These are phyloP conservation scores for Termitomyces sp. DNA, from an alignment of 768 basidiomycete genomes.

Conservation along the genomic window DNA sequence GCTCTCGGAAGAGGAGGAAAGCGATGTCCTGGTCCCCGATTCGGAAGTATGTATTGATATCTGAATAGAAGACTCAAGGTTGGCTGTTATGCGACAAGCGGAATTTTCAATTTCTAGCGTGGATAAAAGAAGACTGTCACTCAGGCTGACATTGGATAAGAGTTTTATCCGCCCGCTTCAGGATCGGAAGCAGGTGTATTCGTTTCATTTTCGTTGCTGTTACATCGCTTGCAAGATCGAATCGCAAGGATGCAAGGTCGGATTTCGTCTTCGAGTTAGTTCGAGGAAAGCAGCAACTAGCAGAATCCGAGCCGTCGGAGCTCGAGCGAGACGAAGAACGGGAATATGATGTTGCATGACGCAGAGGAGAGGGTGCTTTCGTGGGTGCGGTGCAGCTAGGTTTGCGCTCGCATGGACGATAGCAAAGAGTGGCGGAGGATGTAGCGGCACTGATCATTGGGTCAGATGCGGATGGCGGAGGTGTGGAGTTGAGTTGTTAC, in stretches of 20 bases:
- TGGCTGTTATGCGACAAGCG: constrained; percentile 1
- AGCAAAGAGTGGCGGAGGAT: background rate
- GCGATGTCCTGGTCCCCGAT: constrained; percentile 5
- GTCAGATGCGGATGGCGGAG: background rate
- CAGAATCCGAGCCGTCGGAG: background rate
- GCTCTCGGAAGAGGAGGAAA: constrained; percentile 7
- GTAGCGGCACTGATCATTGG: background rate
- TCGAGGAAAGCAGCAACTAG: background rate
- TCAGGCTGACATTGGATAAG: constrained; percentile 4
- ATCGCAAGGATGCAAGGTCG: background rate
- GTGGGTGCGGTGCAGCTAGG: constrained; percentile 9
- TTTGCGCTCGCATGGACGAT: constrained; percentile 1
- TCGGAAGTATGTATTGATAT: constrained; percentile 7
- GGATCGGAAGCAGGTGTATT: constrained; percentile 4
- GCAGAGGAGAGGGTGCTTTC: constrained; percentile 10
- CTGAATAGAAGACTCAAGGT: constrained; percentile 1
- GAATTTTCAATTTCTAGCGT: background rate
- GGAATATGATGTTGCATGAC: constrained; percentile 11
- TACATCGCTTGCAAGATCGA: background rate
- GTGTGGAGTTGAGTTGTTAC: background rate
- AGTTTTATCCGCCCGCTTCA: constrained; percentile 1
- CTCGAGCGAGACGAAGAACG: constrained; percentile 1
- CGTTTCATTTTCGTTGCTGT: background rate
- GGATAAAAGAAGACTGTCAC: background rate
- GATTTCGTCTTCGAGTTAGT: constrained; percentile 1